A percentile compares a stretch with the other conserved stretches of the same genome.
phyloP scores from a whole-genome alignment of 345 rosid species.

The Noccaea bulbosa region DNA sequence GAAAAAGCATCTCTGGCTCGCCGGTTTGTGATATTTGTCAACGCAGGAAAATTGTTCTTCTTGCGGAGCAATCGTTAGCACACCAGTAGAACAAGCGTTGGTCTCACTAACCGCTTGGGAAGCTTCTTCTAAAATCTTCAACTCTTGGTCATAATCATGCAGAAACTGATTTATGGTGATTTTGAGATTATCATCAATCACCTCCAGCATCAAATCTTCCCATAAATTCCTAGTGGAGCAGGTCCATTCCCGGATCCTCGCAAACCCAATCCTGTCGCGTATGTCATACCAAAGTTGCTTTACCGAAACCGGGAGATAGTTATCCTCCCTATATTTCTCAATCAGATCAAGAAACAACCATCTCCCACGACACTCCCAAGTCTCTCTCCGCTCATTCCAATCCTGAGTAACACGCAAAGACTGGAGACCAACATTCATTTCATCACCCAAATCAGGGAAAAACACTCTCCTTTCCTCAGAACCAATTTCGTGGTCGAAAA shows the following conservation, averaged over 20 bases:
- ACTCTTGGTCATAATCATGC: conserved; percentile 34
- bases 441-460: conserved; percentile 90
- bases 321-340: conserved; percentile 47
- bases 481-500: conserved; percentile 61
- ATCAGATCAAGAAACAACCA: conserved; percentile 75
- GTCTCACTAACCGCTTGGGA: conserved; percentile 32
- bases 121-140: conserved; percentile 24
- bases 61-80: conserved; percentile 35
- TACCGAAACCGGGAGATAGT: conserved; percentile 57
- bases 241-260: conserved; percentile 62
- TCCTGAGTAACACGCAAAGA: conserved; percentile 65
- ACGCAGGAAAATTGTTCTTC: conserved; percentile 24
- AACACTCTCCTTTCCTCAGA: conserved; percentile 57
- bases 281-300: conserved; percentile 84
- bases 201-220: conserved; percentile 54
- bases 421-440: conserved; percentile 45
- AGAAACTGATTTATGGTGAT: conserved; percentile 42
- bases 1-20: conserved; percentile 29
- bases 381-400: conserved; percentile 60
- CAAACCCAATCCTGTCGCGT: conserved; percentile 52
- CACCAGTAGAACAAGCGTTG: conserved; percentile 17
- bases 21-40: conserved; percentile 29
- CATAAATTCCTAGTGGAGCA: conserved; percentile 43
- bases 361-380: conserved; percentile 67
- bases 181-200: conserved; percentile 53